Evolutionary conservation across 2,329 filamentous ascomycete genomes (phyloP).

Genomic region (Colletotrichum sp.): DNA sequence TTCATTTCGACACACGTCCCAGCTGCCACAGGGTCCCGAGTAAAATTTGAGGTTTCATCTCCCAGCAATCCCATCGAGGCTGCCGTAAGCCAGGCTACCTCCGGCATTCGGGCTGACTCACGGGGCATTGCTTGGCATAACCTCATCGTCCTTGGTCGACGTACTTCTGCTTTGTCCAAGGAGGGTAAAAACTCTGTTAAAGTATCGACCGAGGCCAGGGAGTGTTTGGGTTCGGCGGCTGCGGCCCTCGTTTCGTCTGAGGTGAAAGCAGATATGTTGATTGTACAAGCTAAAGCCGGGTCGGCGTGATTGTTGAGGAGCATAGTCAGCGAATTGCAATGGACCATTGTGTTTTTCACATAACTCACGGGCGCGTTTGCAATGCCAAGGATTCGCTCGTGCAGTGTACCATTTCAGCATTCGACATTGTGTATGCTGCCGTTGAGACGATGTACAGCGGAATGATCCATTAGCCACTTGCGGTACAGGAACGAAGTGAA

Average conservation of each 20-base stretch:
- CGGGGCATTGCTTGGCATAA: conserved; percentile 25
- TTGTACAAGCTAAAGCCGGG: conserved; percentile 22
- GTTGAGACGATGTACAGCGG: not conserved
- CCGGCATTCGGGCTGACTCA: conserved; percentile 8
- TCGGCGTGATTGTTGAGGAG: not conserved
- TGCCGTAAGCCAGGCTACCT: conserved; percentile 5
- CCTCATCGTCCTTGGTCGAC: conserved; percentile 28
- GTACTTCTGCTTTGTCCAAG: conserved; percentile 20
- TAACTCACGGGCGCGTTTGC: not conserved
- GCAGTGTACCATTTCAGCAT: not conserved
- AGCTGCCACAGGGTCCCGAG: conserved; percentile 24
- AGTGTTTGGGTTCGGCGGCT: conserved; percentile 26
- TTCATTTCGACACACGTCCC: conserved; percentile 28
- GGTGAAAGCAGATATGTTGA: conserved; percentile 33
- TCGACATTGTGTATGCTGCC: not conserved
- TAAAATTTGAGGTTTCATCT: conserved; percentile 23
- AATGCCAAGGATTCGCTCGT: not conserved
- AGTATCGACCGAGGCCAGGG: conserved; percentile 28
- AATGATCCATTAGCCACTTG: not conserved
- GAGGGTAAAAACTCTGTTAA: not conserved
- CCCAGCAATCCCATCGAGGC: conserved; percentile 1
- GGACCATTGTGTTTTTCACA: not conserved
- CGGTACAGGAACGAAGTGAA: not conserved
- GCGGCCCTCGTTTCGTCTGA: conserved; percentile 20
- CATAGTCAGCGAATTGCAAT: not conserved